phyloP scores from a whole-genome alignment of 768 basidiomycete species.

The Sarcodon sp. region DNA sequence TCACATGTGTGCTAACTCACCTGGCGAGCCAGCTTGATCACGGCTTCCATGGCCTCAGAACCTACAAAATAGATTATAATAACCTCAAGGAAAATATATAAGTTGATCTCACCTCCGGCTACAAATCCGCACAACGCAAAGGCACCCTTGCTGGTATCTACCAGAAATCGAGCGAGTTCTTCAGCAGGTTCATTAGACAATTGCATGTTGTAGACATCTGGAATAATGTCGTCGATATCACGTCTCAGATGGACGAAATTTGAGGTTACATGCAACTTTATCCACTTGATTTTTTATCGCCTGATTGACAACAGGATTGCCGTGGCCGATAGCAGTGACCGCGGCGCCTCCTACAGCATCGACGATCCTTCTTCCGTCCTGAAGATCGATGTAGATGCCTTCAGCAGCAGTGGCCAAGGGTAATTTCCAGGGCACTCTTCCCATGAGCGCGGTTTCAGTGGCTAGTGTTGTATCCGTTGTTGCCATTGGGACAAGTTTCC shows the following conservation, averaged over 20 bases:
- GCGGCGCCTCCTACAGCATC: conserved; percentile 84
- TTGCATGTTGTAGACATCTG: conserved; percentile 85
- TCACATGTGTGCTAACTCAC: conserved; percentile 19
- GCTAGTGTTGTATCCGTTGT: no score
- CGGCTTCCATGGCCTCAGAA: conserved; percentile 82
- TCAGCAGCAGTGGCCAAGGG: conserved; percentile 53
- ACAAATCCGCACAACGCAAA: conserved; percentile 63
- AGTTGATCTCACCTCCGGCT: conserved; percentile 46
- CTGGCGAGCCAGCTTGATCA: conserved; percentile 74
- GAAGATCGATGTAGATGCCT: conserved; percentile 61
- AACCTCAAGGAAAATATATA: neutral
- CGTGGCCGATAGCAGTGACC: conserved; percentile 66
- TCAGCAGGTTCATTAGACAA: conserved; percentile 74
- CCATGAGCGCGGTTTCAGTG: conserved; percentile 11
- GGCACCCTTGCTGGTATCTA: conserved; percentile 57
- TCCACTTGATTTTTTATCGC: conserved; percentile 75
- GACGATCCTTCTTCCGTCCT: conserved; percentile 55
- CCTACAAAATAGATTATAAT: conserved; percentile 25
- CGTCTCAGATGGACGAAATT: neutral
- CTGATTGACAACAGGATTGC: conserved; percentile 56
- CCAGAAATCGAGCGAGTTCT: conserved; percentile 53
- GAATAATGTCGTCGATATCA: neutral
- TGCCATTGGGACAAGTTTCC: no score
- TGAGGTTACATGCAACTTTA: conserved; percentile 54
- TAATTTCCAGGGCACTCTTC: conserved; percentile 58